These are phyloP conservation scores for Spinellus fusiger DNA, from an alignment of 192 early-diverging fungal genomes.

Conservation along the genomic window DNA sequence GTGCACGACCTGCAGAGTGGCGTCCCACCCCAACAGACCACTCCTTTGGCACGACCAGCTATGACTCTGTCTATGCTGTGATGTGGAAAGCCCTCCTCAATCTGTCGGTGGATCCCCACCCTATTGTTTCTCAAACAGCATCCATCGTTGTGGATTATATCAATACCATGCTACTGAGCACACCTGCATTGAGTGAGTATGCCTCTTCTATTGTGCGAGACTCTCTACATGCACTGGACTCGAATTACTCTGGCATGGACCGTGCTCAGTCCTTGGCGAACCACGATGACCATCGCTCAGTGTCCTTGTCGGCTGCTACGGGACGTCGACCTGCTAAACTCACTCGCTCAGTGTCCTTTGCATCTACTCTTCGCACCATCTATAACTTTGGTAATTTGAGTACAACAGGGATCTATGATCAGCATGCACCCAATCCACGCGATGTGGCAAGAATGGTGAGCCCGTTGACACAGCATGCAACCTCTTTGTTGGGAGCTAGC, in stretches of 20 bases:
- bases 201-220: slow-evolving; percentile 20
- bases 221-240: background rate
- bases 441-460: background rate
- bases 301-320: too few relatives aligned
- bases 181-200: slow-evolving; percentile 25
- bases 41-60: slow-evolving; percentile 25
- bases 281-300: background rate
- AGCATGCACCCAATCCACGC: background rate
- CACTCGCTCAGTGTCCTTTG: slow-evolving; percentile 34
- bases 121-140: slow-evolving; percentile 66
- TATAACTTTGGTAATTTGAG: slow-evolving; percentile 29
- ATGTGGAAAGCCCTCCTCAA: slow-evolving; percentile 82
- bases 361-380: slow-evolving; percentile 27
- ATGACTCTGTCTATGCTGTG: slow-evolving; percentile 51
- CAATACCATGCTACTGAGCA: slow-evolving; percentile 37
- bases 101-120: slow-evolving; percentile 78
- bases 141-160: slow-evolving; percentile 69
- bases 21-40: slow-evolving; percentile 16
- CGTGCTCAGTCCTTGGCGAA: slow-evolving; percentile 19
- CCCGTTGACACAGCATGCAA: background rate
- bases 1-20: slow-evolving; percentile 9
- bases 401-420: background rate
- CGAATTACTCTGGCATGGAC: slow-evolving; percentile 6
- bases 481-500: background rate
- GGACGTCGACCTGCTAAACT: slow-evolving; percentile 24